phyloP scores from a whole-genome alignment of 192 early-diverging fungal genomes.

The Coemansia sp. region DNA sequence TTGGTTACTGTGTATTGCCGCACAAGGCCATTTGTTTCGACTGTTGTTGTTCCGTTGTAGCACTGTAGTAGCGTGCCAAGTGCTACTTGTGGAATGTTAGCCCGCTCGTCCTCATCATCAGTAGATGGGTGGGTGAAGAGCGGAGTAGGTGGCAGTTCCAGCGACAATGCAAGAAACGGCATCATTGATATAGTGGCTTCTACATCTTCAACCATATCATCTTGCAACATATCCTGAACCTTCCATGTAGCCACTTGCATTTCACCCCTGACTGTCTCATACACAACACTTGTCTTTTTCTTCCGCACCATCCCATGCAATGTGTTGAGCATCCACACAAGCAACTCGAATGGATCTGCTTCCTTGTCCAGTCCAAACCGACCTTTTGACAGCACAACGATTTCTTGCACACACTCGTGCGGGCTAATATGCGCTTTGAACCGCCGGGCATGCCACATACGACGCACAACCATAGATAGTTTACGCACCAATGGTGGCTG shows the following conservation, averaged over 20 bases:
- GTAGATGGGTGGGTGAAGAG: constrained; percentile 83
- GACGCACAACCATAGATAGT: constrained; percentile 78
- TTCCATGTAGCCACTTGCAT: constrained; percentile 69
- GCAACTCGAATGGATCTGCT: constrained; percentile 82
- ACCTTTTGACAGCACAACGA: constrained; percentile 78
- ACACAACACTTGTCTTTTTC: constrained; percentile 64
- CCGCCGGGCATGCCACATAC: constrained; percentile 89
- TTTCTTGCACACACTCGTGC: constrained; percentile 94
- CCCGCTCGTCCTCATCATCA: constrained; percentile 38
- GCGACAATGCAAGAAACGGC: constrained; percentile 84
- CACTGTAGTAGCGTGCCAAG: constrained; percentile 77
- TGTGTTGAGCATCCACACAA: constrained; percentile 91
- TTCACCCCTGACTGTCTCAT: constrained; percentile 85
- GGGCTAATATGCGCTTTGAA: constrained; percentile 96
- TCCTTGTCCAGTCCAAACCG: constrained; percentile 77
- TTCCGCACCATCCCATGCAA: constrained; percentile 80
- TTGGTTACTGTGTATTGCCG: constrained; percentile 70
- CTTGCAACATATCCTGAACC: constrained; percentile 5
- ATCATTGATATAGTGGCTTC: constrained; percentile 2
- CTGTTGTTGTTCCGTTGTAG: constrained; percentile 72
- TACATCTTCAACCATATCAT: constrained; percentile 27
- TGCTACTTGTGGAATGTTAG: constrained; percentile 85
- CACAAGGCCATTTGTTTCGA: constrained; percentile 54
- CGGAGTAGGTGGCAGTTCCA: constrained; percentile 90
- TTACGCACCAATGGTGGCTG: constrained; percentile 59